Evolutionary conservation across 192 early-diverging fungal species (phyloP), one percentile per base, ranked within the genome.

Genomic region (Thamnidium elegans): DNA sequence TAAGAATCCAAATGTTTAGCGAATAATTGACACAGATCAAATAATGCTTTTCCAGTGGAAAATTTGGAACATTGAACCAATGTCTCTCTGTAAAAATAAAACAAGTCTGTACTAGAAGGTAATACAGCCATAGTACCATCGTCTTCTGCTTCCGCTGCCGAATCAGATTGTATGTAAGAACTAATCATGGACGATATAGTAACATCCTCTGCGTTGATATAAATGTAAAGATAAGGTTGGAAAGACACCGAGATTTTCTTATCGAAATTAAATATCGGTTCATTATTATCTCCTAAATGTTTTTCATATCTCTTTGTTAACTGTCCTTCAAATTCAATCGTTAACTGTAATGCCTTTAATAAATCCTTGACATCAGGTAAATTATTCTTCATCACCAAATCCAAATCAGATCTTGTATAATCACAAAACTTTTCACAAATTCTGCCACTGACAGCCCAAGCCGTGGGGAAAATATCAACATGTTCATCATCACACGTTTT

Each of bases 401-500:
- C 68, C 52, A 93, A 76, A 62, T 93, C 92, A 44, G 71, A 68
- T 48, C 88, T 85, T 5, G 94, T 97, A 14, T 89, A 85, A n/a
- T 82, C 80, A 67, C 94, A 91, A 71, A 99, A 99, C 44, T 81
- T 72, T 50, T 82, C 67, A 59, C 87, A 89, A 7, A 97, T 68
- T 14, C 72, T 60, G 21, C 90, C 84, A 45, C 83, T 89, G 0
- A 90, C 78, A 62, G 85, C 79, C 97, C 97, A 98, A 17, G 73
- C 53, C 3, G 72, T 66, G 0, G 93, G 94, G 55, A 99, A 99
- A 14, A 94, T 81, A 5, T 72, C 70, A 0, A 87, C 84, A 68
- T 96, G 93, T 32, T 89, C 87, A n/a, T 97, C 94, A 65, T 95
- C 90, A 71, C 86, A 90, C n/a, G 81, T 87, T 69, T 92, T 92